Evolutionary conservation across 2,329 filamentous ascomycete genomes (phyloP), one percentile per base, ranked within the genome.

Genomic region (Incumbomyces lentus): DNA sequence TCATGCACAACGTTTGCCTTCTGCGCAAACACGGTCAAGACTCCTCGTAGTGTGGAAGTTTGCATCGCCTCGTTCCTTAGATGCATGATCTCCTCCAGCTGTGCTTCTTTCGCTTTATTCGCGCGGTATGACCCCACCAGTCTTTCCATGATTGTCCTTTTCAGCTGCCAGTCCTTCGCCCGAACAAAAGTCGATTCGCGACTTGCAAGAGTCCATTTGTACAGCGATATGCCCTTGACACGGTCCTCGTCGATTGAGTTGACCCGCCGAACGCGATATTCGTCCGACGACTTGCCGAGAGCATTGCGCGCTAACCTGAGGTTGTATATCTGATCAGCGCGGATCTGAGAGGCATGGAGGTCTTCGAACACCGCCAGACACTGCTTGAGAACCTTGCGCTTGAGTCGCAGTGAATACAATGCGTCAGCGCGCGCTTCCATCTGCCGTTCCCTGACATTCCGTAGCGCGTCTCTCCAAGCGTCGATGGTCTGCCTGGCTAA

Each of bases 361-460:
- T 46, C 44, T 10, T 40, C 12, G 11, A 46, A 40, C n/a, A 46
- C 44, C 6, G 36, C 37, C 8, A 40, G 44, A 11, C 36, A 46
- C 34, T 46, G 44, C 33, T 40, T 40, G 36, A 46, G 36, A 14
- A 40, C 36, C 17, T 46, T 46, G 35, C 44, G 44, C 44, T 40
- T 40, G 18, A 46, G 36, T 10, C 37, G 44, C n/a, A 32, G 26
- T 17, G 39, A 36, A 26, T 46, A 46, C 11, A 46, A 19, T 8
- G 36, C 32, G 19, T 46, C 36, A 12, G 44, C 44, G 6, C 33
- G 42, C 14, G 33, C 19, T 29, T 45, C 42, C 8, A 37, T 16
- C 22, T 37, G 42, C 38, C 33, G 31, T 13, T 45, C 12, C 26
- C 26, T 37, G 22, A 37, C 17, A 12, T 18, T 8, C 18, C 38